phyloP scores from a whole-genome alignment of 2,329 filamentous ascomycete genomes.

The Huntiella abstrusa region DNA sequence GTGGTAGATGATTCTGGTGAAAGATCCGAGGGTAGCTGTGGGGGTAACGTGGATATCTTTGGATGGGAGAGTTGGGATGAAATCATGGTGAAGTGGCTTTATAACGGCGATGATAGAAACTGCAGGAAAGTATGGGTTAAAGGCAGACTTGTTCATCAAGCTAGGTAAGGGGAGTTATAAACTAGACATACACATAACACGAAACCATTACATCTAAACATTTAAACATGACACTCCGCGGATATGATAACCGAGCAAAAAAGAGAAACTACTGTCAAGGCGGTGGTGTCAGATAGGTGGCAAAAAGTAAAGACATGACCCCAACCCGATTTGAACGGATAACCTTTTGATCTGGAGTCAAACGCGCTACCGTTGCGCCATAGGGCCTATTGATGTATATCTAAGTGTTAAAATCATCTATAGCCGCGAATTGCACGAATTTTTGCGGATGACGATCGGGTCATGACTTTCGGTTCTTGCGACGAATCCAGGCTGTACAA shows the following conservation, averaged over 20 bases:
- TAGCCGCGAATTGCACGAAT: too few relatives aligned
- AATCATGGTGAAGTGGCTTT: slow-evolving; percentile 82
- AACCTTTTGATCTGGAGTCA: slow-evolving; percentile 12
- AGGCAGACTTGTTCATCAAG: slow-evolving; percentile 59
- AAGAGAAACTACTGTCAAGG: too few relatives aligned
- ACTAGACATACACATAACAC: neutral
- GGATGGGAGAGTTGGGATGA: slow-evolving; percentile 84
- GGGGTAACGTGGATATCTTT: slow-evolving; percentile 67
- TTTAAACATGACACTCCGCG: too few relatives aligned
- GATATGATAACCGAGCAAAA: too few relatives aligned
- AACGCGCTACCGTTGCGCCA: slow-evolving; percentile 11
- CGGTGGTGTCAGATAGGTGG: too few relatives aligned
- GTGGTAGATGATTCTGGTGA: slow-evolving; percentile 25
- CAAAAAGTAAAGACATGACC: too few relatives aligned
- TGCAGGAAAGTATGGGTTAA: slow-evolving; percentile 76
- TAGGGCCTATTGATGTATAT: slow-evolving; percentile 2
- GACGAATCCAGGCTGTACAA: too few relatives aligned
- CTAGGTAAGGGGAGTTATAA: slow-evolving; percentile 12
- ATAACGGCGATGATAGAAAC: slow-evolving; percentile 82
- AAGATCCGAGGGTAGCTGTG: slow-evolving; percentile 18
- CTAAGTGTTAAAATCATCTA: too few relatives aligned
- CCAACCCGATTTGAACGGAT: slow-evolving; percentile 11
- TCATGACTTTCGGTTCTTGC: too few relatives aligned
- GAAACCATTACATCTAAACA: neutral
- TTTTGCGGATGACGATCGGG: too few relatives aligned